Base-by-base conservation (phyloP, 1,284 basidiomycete species). In the Fomitopsis palustris region DNA sequence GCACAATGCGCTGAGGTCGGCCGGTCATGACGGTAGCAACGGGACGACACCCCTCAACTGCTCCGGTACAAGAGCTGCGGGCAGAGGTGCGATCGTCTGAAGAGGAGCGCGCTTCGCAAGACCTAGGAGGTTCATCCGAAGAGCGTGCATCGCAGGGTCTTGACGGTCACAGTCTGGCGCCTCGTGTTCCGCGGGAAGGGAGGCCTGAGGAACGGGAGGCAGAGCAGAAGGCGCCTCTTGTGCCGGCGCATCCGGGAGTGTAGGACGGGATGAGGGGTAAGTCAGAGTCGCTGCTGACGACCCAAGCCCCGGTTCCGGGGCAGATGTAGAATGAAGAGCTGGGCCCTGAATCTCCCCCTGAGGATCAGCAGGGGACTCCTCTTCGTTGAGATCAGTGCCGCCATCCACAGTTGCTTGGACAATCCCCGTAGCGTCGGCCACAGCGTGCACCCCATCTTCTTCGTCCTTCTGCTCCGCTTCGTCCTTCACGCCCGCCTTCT, bases 81-180 rank as follows among this genome's bases (percentile, higher is more conserved):
- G 87, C 42, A 90, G 70, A 41, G 77, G 77, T 19, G 85, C 85
- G 58, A 91, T 86, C 61, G 80, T 84, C 66, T 89, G 86, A 60
- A 90, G 70, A 4, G 89, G 89, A 10, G 87, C 87, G 7, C 88
- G 79, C 69, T 90, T 90, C 56, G 87, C 85, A 27, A 91, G 76
- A 3, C 88, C 87, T 29, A 91, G 77, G 35, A 90, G 73, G 68
- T 88, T 90, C 64, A 90, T 74, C 35, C 88, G 79, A 41, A 90
- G 74, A 57, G 83, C 79, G 61, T 79, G 78, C 65, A 85, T 56
- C 21, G 74, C 64, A 2, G 79, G 74, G 58, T 85, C 82, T 69
- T 89, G 87, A 8, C 9, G 19, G 27, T 37, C 6, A 37, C 35
- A 6, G 35, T 14, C n/a, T 9, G 23, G 4, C 12, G 3, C 25